Evolutionary conservation across 768 basidiomycete genomes (phyloP).

Genomic region (Naganishia randhawae): DNA sequence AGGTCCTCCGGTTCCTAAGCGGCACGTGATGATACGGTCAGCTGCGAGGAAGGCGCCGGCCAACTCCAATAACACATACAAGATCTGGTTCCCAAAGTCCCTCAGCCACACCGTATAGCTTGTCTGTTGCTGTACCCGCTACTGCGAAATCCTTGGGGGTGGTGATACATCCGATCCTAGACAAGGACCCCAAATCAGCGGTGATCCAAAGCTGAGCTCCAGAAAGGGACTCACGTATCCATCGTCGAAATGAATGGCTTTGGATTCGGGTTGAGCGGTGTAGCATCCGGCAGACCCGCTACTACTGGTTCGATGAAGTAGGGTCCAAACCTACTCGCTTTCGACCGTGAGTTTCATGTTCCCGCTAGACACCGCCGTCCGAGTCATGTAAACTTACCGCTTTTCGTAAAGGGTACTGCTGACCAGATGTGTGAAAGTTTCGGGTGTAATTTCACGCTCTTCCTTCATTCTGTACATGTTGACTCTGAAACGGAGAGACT

Average conservation of each 20-base stretch:
- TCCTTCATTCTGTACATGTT: constrained; percentile 99
- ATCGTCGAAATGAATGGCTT: constrained; percentile 93
- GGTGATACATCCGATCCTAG: constrained; percentile 52
- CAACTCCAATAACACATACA: constrained; percentile 45
- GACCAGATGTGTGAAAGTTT: constrained; percentile 92
- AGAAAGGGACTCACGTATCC: constrained; percentile 54
- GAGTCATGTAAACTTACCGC: constrained; percentile 53
- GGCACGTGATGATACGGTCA: neutral
- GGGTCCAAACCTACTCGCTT: constrained; percentile 65
- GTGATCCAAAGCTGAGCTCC: neutral
- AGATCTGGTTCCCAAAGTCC: constrained; percentile 97
- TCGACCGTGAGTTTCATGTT: neutral
- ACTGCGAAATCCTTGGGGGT: constrained; percentile 79
- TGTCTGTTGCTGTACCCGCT: constrained; percentile 83
- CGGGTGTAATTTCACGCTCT: constrained; percentile 91
- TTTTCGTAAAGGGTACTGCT: constrained; percentile 92
- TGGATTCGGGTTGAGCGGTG: constrained; percentile 56
- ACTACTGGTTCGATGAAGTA: constrained; percentile 96
- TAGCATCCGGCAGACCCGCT: constrained; percentile 64
- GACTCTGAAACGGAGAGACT: constrained; percentile 84
- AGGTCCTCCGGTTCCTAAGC: constrained; percentile 78
- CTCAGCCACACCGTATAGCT: constrained; percentile 95
- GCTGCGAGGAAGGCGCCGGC: neutral
- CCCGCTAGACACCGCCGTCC: neutral
- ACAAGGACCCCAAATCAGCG: neutral